phyloP scores from a whole-genome alignment of 345 rosid genomes.

The Euphorbia pulcherrima region DNA sequence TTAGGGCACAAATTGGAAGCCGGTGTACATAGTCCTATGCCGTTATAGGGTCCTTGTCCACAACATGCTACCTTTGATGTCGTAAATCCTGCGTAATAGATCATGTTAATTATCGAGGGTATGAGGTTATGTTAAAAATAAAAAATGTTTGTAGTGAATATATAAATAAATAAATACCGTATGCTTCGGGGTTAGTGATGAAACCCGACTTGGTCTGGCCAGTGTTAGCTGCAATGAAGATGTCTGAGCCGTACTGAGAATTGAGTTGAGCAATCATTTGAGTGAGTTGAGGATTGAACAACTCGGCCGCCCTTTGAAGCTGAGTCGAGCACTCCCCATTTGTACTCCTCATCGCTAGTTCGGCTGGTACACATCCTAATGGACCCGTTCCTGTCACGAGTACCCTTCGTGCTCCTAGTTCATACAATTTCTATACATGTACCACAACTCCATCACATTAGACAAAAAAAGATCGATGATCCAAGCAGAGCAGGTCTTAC shows the following conservation, averaged over 20 bases:
- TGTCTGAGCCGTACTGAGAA: conserved; percentile 9
- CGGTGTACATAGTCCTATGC: conserved; percentile 15
- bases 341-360: conserved; percentile 19
- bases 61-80: conserved; percentile 24
- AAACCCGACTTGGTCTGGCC: neutral
- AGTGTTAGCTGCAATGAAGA: conserved; percentile 26
- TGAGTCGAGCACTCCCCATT: conserved; percentile 16
- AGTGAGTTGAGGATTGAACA: conserved; percentile 25
- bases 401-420: conserved; percentile 24
- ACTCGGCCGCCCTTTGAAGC: conserved; percentile 18
- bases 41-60: conserved; percentile 27
- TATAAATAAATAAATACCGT: conserved; percentile 8
- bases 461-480: too few relatives aligned
- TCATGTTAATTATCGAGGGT: neutral
- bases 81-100: conserved; percentile 24
- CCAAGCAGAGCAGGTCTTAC: too few relatives aligned
- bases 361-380: conserved; percentile 27
- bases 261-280: conserved; percentile 18
- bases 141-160: neutral
- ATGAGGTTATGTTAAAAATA: neutral
- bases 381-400: conserved; percentile 32
- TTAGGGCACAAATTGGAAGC: conserved; percentile 19
- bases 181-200: conserved; percentile 16
- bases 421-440: conserved; percentile 22
- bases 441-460: too few relatives aligned